Conservation (phyloP, 371 early-diverging fungal genomes). For the Funneliformis caledonium region DNA sequence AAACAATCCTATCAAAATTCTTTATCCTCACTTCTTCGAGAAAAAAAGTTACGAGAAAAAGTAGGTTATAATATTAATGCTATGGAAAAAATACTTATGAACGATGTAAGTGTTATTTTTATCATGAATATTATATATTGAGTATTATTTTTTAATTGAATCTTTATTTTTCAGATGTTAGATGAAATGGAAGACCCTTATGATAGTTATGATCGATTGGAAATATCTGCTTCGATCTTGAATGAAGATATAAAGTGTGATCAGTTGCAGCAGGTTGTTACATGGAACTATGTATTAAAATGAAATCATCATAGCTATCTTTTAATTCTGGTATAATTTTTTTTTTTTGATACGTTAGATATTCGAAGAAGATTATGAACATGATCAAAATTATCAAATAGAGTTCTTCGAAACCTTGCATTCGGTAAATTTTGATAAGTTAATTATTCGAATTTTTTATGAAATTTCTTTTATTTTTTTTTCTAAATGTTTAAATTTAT, state of each 20-base stretch:
- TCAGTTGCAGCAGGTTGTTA: conserved; percentile 7
- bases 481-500: neutral
- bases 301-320: neutral
- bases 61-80: conserved; percentile 21
- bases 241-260: conserved; percentile 10
- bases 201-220: conserved; percentile 16
- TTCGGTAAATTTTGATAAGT: neutral
- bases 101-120: neutral
- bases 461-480: neutral
- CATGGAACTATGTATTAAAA: neutral
- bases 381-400: conserved; percentile 1
- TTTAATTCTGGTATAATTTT: neutral
- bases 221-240: conserved; percentile 18
- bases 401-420: conserved; percentile 2
- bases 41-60: conserved; percentile 30
- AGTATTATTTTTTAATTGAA: neutral
- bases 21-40: conserved; percentile 24
- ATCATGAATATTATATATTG: neutral
- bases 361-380: neutral
- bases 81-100: neutral
- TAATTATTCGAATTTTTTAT: neutral
- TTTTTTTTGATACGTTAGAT: conserved; percentile 2
- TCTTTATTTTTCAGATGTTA: neutral
- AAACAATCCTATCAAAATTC: conserved; percentile 19
- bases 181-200: neutral